Evolutionary conservation across 1,139 yeast species (phyloP).

Genomic region (Diutina siamensis): DNA sequence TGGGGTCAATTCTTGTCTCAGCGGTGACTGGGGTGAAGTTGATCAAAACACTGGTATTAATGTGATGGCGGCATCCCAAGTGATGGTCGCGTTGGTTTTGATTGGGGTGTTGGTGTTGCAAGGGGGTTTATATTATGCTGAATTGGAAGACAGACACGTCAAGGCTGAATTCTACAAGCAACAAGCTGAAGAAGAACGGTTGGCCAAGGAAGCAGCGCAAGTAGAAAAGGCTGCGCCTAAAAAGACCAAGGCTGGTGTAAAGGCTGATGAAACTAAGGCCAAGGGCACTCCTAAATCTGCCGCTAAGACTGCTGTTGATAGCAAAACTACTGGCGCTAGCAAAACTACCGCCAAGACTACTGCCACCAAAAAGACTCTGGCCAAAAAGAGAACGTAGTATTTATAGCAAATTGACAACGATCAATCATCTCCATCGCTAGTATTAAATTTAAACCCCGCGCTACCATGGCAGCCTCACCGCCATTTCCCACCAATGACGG

Average conservation of each 20-base stretch:
- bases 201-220: slow-evolving; percentile 9
- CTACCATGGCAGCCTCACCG: no score
- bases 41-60: slow-evolving; percentile 76
- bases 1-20: slow-evolving; percentile 59
- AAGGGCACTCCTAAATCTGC: neutral
- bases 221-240: neutral
- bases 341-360: neutral
- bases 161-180: slow-evolving; percentile 36
- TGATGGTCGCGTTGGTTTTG: slow-evolving; percentile 60
- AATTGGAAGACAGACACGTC: slow-evolving; percentile 55
- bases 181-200: slow-evolving; percentile 20
- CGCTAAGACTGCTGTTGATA: neutral
- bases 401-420: no score
- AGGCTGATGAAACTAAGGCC: slow-evolving; percentile 1
- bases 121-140: slow-evolving; percentile 84
- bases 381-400: slow-evolving; percentile 1
- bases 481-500: slow-evolving; percentile 5
- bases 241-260: neutral
- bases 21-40: slow-evolving; percentile 90
- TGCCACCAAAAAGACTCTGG: neutral
- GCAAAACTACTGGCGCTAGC: neutral
- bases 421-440: no score
- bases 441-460: no score
- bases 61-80: slow-evolving; percentile 83
- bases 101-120: slow-evolving; percentile 75